These are phyloP conservation scores for Hypoxylon rickii DNA, from an alignment of 495 filamentous ascomycete genomes.

Conservation along the genomic window DNA sequence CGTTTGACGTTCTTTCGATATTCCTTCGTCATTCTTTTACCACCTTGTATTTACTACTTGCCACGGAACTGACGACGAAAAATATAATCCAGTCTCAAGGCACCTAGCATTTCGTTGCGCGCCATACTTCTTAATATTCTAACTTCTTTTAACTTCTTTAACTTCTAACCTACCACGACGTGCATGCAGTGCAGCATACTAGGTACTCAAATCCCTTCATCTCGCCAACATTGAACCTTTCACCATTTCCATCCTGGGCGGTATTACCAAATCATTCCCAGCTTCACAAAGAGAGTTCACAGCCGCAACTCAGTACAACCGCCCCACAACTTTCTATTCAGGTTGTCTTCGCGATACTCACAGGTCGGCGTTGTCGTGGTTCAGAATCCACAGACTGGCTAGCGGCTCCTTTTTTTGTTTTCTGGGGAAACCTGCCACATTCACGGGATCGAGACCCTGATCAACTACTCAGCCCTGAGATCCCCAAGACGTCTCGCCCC, in stretches of 20 bases:
- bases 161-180: neutral
- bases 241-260: neutral
- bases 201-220: too few species aligned
- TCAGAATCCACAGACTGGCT: neutral
- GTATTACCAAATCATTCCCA: neutral
- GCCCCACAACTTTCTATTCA: neutral
- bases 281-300: conserved; percentile 11
- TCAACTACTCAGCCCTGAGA: neutral
- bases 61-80: too few species aligned
- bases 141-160: neutral
- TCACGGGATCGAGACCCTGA: neutral
- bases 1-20: too few species aligned
- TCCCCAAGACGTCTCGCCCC: neutral
- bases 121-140: neutral
- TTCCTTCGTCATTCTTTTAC: too few species aligned
- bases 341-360: too few species aligned
- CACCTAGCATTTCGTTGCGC: neutral
- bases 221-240: neutral
- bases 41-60: too few species aligned
- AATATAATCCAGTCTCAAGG: too few species aligned
- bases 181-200: too few species aligned
- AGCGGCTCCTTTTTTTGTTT: neutral
- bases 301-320: conserved; percentile 22
- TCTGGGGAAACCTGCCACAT: neutral
- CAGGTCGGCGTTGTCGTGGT: too few species aligned